phyloP scores from a whole-genome alignment of 2,329 filamentous ascomycete species.

The Penicillium sp. region DNA sequence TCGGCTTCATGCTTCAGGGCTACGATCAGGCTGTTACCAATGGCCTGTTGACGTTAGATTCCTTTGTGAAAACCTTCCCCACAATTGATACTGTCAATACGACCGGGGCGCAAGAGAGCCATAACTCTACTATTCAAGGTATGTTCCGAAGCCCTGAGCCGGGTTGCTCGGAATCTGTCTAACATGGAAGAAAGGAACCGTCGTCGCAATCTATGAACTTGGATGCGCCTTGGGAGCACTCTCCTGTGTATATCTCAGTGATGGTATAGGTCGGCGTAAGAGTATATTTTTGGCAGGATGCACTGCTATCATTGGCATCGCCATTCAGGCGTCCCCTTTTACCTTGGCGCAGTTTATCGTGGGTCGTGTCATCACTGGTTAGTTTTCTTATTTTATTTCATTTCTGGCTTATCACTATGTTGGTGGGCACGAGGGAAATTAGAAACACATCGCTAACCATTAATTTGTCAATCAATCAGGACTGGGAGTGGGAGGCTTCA shows the following conservation, averaged over 20 bases:
- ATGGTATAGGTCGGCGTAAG: conserved; percentile 41
- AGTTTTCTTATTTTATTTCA: conserved; percentile 1
- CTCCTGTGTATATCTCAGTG: conserved; percentile 37
- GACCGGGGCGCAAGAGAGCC: conserved; percentile 17
- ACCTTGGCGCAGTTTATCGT: conserved; percentile 43
- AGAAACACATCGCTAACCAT: not conserved
- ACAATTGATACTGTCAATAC: conserved; percentile 47
- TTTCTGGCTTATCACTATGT: not conserved
- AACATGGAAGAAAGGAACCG: conserved; percentile 16
- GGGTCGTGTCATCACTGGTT: conserved; percentile 43
- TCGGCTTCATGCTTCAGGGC: conserved; percentile 20
- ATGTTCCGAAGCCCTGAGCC: not conserved
- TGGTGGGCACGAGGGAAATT: not conserved
- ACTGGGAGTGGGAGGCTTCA: conserved; percentile 23
- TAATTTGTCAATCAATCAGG: conserved; percentile 16
- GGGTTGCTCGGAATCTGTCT: not conserved
- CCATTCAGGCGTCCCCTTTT: conserved; percentile 40
- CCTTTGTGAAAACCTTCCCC: conserved; percentile 56
- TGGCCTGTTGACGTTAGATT: conserved; percentile 65
- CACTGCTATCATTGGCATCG: conserved; percentile 42
- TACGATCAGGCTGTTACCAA: conserved; percentile 21
- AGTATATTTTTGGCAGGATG: conserved; percentile 40
- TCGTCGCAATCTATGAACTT: conserved; percentile 24
- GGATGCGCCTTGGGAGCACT: conserved; percentile 37
- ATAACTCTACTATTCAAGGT: conserved; percentile 32